These are phyloP conservation scores for Dactylis glomerata DNA, from an alignment of 176 grass and related monocot species.

Conservation along the genomic window DNA sequence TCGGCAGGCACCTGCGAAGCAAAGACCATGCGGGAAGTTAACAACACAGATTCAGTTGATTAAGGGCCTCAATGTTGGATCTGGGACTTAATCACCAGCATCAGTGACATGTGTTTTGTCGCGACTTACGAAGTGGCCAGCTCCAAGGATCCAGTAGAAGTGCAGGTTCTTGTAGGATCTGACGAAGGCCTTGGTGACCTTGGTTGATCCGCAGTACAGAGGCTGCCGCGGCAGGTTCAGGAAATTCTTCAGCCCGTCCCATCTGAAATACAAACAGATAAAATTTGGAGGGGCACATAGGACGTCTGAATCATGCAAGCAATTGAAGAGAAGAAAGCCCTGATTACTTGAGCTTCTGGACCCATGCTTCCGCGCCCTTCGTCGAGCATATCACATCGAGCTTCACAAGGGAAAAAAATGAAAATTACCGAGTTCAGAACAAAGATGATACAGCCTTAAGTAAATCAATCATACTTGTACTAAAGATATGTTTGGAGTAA, in stretches of 20 bases:
- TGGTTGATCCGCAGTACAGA: not conserved
- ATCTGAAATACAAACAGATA: not conserved
- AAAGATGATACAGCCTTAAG: not conserved
- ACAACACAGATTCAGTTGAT: not conserved
- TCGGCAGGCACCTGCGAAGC: constrained; percentile 52
- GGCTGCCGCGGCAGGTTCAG: not conserved
- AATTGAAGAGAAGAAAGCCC: not conserved
- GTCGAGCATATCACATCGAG: constrained; percentile 14
- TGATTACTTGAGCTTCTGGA: constrained; percentile 57
- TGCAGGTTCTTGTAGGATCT: constrained; percentile 15
- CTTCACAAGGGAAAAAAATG: not conserved
- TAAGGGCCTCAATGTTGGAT: not conserved
- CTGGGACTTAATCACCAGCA: not conserved
- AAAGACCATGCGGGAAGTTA: not conserved
- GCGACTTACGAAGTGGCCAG: not conserved
- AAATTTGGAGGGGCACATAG: not conserved
- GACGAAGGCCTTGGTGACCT: constrained; percentile 4
- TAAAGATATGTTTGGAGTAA: not conserved
- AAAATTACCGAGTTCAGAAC: not conserved
- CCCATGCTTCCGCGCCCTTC: constrained; percentile 32
- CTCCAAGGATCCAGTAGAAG: constrained; percentile 16
- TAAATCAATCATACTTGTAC: not conserved
- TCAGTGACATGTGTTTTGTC: not conserved
- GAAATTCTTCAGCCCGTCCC: constrained; percentile 12
- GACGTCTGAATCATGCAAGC: not conserved